Evolutionary conservation across 768 basidiomycete genomes (phyloP).

Genomic region (Rhizopogon vesiculosus): DNA sequence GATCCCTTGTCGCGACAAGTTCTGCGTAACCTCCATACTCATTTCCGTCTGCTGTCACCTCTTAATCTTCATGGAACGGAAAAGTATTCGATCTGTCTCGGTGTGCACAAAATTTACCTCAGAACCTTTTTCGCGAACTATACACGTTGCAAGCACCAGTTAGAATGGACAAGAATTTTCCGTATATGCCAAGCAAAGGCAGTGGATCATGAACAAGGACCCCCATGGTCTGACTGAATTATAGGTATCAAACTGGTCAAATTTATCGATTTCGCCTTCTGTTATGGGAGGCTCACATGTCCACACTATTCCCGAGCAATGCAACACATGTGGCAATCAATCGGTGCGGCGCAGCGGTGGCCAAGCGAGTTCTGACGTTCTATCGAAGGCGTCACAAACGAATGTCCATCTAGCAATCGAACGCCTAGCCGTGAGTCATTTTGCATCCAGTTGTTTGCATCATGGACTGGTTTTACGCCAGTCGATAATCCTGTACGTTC

Average conservation of each 20-base stretch:
- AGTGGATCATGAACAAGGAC: neutral
- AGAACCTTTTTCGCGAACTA: neutral
- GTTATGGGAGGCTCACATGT: neutral
- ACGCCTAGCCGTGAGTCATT: constrained; percentile 17
- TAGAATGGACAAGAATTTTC: neutral
- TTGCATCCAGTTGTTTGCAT: constrained; percentile 20
- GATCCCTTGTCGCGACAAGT: neutral
- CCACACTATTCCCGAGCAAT: no score
- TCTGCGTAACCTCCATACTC: constrained; percentile 9
- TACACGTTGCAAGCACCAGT: neutral
- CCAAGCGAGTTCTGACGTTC: constrained; percentile 13
- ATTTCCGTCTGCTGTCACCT: constrained; percentile 17
- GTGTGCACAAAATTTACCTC: constrained; percentile 8
- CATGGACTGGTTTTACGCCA: constrained; percentile 19
- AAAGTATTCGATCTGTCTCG: constrained; percentile 15
- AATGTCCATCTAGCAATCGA: constrained; percentile 16
- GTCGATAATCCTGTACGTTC: constrained; percentile 26
- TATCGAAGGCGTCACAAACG: constrained; percentile 41
- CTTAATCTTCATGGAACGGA: constrained; percentile 16
- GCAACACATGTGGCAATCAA: neutral
- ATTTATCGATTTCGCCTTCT: neutral
- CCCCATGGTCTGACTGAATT: neutral
- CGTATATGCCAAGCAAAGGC: neutral
- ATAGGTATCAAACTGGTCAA: no score
- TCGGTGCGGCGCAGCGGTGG: no score